phyloP scores from a whole-genome alignment of 73 alveolate genomes.

The Paramecium primaurelia region DNA sequence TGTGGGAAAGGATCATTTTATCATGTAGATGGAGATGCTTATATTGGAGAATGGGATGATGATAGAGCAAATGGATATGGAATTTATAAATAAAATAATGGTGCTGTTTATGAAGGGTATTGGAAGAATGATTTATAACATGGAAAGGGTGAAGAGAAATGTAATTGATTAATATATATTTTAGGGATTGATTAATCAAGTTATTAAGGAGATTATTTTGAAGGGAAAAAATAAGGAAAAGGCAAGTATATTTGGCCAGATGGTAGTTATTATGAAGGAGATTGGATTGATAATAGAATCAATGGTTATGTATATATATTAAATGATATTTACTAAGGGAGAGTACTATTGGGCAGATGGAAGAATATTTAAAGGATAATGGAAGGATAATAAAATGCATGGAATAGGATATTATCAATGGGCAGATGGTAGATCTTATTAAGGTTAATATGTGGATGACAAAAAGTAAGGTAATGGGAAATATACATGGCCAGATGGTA shows the following conservation, averaged over 20 bases:
- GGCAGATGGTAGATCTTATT: constrained; percentile 84
- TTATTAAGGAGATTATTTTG: constrained; percentile 70
- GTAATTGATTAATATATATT: constrained; percentile 6
- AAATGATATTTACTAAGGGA: constrained; percentile 1
- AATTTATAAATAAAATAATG: constrained; percentile 75
- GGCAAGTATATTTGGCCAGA: constrained; percentile 72
- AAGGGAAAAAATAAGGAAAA: constrained; percentile 75
- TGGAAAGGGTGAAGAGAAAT: constrained; percentile 75
- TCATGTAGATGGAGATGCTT: constrained; percentile 76
- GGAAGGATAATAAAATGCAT: constrained; percentile 73
- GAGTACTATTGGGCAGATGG: constrained; percentile 76
- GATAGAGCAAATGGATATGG: constrained; percentile 92
- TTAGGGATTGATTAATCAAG: constrained; percentile 73
- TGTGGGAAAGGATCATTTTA: constrained; percentile 85
- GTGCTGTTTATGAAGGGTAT: constrained; percentile 84
- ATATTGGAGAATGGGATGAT: constrained; percentile 80
- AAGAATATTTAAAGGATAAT: constrained; percentile 76
- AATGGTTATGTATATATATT: constrained; percentile 43
- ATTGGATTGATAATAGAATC: constrained; percentile 71
- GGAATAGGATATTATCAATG: constrained; percentile 74
- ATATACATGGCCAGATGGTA: constrained; percentile 53
- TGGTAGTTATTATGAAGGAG: constrained; percentile 69
- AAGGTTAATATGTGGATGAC: constrained; percentile 71
- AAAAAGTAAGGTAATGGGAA: constrained; percentile 19
- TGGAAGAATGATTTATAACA: constrained; percentile 77